Evolutionary conservation across 2,329 filamentous ascomycete species (phyloP).

Genomic region (Fusarium sp.): DNA sequence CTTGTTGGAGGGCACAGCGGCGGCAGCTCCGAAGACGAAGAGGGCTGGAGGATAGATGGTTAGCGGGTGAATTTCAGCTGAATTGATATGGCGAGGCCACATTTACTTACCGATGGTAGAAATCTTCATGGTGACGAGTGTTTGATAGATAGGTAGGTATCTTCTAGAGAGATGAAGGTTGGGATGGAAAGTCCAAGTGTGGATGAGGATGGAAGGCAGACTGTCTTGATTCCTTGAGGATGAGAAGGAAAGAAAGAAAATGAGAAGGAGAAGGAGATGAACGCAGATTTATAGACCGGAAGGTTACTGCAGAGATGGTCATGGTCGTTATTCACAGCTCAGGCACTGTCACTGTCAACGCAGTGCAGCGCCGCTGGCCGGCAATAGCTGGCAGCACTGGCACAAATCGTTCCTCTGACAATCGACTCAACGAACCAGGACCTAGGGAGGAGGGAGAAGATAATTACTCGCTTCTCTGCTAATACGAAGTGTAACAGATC

Average conservation of each 20-base stretch:
- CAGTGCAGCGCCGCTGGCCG: not conserved
- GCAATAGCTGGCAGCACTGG: not conserved
- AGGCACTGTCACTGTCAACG: not conserved
- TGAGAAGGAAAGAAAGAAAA: not conserved
- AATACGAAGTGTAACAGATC: not conserved
- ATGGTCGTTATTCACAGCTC: not conserved
- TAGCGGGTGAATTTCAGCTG: not conserved
- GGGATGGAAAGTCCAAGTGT: not conserved
- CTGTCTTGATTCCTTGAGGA: not conserved
- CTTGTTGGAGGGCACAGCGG: not conserved
- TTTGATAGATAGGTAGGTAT: not conserved
- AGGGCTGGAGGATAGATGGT: not conserved
- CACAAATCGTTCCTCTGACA: not conserved
- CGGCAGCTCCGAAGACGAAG: constrained; percentile 3
- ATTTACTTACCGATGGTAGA: not conserved
- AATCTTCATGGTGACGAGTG: constrained; percentile 1
- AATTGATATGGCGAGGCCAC: fast-evolving
- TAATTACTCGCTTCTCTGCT: too few species aligned
- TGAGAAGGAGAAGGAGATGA: not conserved
- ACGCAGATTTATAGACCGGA: not conserved
- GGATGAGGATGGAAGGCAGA: not conserved
- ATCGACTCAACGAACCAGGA: not conserved
- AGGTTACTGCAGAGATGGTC: not conserved
- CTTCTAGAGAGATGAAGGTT: not conserved
- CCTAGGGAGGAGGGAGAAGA: too few species aligned